Evolutionary conservation across 345 rosid genomes (phyloP).

Genomic region (Lepidium africanum): DNA sequence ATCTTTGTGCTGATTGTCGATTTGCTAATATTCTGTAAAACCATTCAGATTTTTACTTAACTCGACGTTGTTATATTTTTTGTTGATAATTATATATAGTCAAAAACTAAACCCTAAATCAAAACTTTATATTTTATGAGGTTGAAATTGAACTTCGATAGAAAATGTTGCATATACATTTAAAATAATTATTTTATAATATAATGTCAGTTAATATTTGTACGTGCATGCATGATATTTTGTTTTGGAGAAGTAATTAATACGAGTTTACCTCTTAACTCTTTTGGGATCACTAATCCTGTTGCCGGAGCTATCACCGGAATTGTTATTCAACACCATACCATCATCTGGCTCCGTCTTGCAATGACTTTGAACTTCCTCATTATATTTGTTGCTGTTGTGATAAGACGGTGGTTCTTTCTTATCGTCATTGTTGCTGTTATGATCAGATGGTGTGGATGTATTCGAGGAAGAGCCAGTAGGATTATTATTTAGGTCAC

Average conservation of each 20-base stretch:
- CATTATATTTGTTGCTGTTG: conserved; percentile 4
- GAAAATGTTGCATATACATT: too few species aligned
- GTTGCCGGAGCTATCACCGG: conserved; percentile 28
- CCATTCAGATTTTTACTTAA: neutral
- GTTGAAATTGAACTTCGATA: too few species aligned
- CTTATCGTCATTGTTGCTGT: conserved; percentile 50
- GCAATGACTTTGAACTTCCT: conserved; percentile 59
- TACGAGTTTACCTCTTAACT: conserved; percentile 58
- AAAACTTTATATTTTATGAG: too few species aligned
- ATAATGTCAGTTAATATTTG: neutral
- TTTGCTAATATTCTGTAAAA: conserved; percentile 73
- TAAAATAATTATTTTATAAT: too few species aligned
- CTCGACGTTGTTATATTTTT: too few species aligned
- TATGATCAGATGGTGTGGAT: conserved; percentile 66
- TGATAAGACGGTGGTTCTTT: conserved; percentile 35
- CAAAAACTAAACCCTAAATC: too few species aligned
- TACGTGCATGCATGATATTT: conserved; percentile 31
- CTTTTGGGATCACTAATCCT: conserved; percentile 70
- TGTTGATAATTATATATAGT: too few species aligned
- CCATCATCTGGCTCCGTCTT: conserved; percentile 27
- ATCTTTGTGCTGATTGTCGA: conserved; percentile 91
- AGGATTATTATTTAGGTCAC: neutral
- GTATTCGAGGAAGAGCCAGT: conserved; percentile 52
- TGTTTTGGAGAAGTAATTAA: neutral
- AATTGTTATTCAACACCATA: conserved; percentile 19